Conservation (phyloP, 371 early-diverging fungal genomes). For the Mortierella sp. region DNA sequence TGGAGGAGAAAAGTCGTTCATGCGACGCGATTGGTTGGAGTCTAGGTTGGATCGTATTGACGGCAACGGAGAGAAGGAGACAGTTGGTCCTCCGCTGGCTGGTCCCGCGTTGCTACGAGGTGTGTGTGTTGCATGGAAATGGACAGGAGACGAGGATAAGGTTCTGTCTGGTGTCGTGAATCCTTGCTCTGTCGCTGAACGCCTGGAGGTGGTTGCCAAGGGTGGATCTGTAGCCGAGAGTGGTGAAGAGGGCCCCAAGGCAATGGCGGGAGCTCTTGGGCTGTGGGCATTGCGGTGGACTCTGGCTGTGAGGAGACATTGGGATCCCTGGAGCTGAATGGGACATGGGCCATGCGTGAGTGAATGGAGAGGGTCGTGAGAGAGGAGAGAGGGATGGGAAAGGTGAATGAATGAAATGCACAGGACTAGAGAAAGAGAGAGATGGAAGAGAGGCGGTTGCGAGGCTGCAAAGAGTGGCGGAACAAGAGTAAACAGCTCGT, state of each 20-base stretch:
- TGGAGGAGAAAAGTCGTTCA: conserved; percentile 21
- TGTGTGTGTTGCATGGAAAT: conserved; percentile 13
- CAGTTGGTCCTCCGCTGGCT: neutral
- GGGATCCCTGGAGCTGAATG: neutral
- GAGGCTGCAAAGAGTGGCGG: neutral
- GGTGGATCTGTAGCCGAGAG: no score
- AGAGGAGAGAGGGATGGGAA: neutral
- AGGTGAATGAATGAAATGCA: neutral
- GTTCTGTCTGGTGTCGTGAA: neutral
- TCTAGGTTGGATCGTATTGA: conserved; percentile 12
- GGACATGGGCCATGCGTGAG: conserved; percentile 22
- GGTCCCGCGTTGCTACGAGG: conserved; percentile 4
- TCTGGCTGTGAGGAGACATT: neutral
- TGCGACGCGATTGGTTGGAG: conserved; percentile 6
- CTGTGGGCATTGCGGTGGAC: neutral
- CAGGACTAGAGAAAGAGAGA: neutral
- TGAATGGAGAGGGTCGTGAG: neutral
- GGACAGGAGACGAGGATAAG: conserved; percentile 12
- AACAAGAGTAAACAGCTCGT: conserved; percentile 1
- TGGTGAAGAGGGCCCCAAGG: no score
- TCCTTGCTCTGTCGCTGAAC: neutral
- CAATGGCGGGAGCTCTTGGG: neutral
- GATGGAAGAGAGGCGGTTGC: neutral
- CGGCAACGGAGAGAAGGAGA: conserved; percentile 26
- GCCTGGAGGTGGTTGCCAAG: no score